Conservation (phyloP, 441 rosid species). For the Erodium trifolium region DNA sequence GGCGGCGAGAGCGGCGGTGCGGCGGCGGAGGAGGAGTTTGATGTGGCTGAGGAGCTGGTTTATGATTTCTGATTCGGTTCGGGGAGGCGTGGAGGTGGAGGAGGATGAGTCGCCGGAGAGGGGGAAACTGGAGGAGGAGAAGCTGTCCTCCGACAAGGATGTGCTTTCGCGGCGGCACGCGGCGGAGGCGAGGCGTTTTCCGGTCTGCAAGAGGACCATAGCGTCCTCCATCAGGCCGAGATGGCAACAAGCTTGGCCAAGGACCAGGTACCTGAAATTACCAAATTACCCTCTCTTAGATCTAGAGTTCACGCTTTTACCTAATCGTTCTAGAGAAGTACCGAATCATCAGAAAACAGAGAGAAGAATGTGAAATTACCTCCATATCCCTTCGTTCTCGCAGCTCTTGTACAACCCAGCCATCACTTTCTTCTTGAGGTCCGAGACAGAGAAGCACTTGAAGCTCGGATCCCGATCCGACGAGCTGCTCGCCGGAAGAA, state of each 20-base stretch:
- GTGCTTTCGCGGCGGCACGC: constrained; percentile 71
- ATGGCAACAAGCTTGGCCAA: constrained; percentile 91
- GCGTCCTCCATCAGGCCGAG: constrained; percentile 95
- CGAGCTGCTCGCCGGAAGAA: constrained; percentile 32
- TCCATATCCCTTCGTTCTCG: constrained; percentile 82
- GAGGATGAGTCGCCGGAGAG: constrained; percentile 23
- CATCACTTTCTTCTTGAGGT: constrained; percentile 81
- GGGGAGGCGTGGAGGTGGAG: constrained; percentile 38
- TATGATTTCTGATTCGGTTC: constrained; percentile 51
- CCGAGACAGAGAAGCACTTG: constrained; percentile 83
- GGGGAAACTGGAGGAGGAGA: constrained; percentile 33
- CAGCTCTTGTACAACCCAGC: constrained; percentile 69
- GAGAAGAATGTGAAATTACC: constrained; percentile 35
- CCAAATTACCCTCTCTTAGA: no score
- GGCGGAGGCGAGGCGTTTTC: constrained; percentile 33
- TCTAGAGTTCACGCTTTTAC: no score
- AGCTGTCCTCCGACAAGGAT: constrained; percentile 78
- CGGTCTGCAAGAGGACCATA: constrained; percentile 86
- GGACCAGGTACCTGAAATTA: constrained; percentile 52
- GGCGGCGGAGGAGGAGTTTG: constrained; percentile 78
- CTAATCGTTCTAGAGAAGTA: no score
- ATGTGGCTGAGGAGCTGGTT: constrained; percentile 62
- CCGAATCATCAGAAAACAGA: neutral
- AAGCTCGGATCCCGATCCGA: constrained; percentile 38
- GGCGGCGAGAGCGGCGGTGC: constrained; percentile 73